Evolutionary conservation across 306 rosid species (phyloP).

Genomic region (Inga oerstediana): DNA sequence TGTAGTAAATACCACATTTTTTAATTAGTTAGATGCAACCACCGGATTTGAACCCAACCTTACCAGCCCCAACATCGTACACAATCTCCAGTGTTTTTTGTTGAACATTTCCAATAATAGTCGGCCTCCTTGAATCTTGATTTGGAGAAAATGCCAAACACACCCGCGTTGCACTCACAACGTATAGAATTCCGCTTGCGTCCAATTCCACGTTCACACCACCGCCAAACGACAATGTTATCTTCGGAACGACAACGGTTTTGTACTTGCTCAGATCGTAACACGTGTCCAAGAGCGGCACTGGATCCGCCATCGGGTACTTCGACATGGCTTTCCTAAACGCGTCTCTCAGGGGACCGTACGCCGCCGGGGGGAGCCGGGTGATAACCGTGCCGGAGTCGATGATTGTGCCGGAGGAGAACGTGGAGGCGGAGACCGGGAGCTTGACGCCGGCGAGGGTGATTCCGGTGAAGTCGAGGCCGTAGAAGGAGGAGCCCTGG

Average conservation of each 20-base stretch:
- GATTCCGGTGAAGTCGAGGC: constrained; percentile 46
- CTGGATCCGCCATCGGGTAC: constrained; percentile 33
- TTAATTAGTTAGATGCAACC: constrained; percentile 41
- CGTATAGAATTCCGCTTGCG: constrained; percentile 37
- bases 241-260: constrained; percentile 36
- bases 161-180: constrained; percentile 31
- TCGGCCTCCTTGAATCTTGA: constrained; percentile 34
- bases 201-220: constrained; percentile 39
- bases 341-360: constrained; percentile 36
- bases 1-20: neutral
- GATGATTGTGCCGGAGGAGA: constrained; percentile 57
- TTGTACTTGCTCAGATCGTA: constrained; percentile 47
- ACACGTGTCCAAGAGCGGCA: constrained; percentile 68
- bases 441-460: constrained; percentile 41
- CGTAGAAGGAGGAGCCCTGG: constrained; percentile 44
- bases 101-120: constrained; percentile 75
- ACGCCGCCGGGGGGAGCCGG: constrained; percentile 63
- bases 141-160: constrained; percentile 74
- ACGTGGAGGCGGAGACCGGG: constrained; percentile 42
- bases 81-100: constrained; percentile 66
- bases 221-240: constrained; percentile 45
- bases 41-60: constrained; percentile 55
- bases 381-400: constrained; percentile 85
- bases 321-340: constrained; percentile 48
- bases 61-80: constrained; percentile 63